Percentiles rank a stretch among this genome's conserved stretches.
phyloP scores from a whole-genome alignment of 768 basidiomycete species.

The Suillus americanus region DNA sequence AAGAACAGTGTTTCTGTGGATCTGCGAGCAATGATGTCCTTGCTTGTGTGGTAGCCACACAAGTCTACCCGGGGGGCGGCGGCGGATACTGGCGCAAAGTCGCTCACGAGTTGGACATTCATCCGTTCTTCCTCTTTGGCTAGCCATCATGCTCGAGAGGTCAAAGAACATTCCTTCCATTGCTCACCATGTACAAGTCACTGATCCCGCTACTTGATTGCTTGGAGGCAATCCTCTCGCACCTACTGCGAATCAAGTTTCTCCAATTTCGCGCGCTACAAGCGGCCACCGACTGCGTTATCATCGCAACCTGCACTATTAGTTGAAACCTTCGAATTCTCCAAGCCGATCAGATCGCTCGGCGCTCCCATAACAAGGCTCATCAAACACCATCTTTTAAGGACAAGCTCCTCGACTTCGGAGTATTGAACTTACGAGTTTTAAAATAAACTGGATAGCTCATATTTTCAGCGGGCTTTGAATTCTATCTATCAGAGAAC shows the following conservation, averaged over 20 bases:
- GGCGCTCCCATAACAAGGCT: constrained; percentile 17
- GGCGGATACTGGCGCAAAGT: not conserved
- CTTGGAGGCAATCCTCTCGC: constrained; percentile 5
- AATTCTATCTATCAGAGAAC: constrained; percentile 37
- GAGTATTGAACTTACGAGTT: constrained; percentile 32
- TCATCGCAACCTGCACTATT: constrained; percentile 27
- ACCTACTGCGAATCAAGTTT: constrained; percentile 15
- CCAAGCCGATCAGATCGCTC: constrained; percentile 14
- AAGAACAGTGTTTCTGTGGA: not conserved
- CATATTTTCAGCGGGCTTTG: constrained; percentile 35
- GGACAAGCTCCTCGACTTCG: constrained; percentile 35
- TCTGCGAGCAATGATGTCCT: not conserved
- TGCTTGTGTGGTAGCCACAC: not conserved
- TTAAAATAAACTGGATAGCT: constrained; percentile 38
- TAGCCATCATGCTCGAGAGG: constrained; percentile 41
- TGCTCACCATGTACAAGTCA: constrained; percentile 32
- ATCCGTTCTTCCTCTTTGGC: constrained; percentile 37
- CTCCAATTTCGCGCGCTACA: constrained; percentile 11
- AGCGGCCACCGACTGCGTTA: not conserved
- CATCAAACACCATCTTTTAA: constrained; percentile 27
- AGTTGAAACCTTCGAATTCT: constrained; percentile 30
- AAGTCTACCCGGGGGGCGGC: not conserved
- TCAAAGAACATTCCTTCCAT: constrained; percentile 41
- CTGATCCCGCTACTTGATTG: constrained; percentile 28
- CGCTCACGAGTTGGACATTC: constrained; percentile 4